phyloP scores from a whole-genome alignment of 2,329 filamentous ascomycete species.

The Pseudopithomyces maydicus region DNA sequence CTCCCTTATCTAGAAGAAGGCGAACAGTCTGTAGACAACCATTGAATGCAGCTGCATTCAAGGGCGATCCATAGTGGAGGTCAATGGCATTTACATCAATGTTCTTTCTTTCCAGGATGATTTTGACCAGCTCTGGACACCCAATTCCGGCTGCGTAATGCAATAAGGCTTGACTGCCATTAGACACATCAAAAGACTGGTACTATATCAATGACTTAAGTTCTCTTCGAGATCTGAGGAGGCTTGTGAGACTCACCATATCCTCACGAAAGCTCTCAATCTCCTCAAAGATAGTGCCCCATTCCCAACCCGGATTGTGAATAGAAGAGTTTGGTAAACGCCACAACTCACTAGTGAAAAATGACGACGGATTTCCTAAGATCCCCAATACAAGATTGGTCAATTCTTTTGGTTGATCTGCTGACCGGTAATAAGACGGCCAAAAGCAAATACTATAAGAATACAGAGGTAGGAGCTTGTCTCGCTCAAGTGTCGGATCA shows the following conservation, averaged over 20 bases:
- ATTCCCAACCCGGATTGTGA: too few relatives aligned
- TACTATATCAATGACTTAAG: background rate
- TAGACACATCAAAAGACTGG: too few relatives aligned
- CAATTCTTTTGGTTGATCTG: background rate
- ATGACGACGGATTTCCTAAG: background rate
- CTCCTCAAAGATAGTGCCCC: too few relatives aligned
- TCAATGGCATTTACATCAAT: conserved; percentile 6
- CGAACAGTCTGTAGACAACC: background rate
- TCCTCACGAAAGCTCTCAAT: too few relatives aligned
- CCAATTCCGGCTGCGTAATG: conserved; percentile 9
- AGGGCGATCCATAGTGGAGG: background rate
- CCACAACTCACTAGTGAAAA: background rate
- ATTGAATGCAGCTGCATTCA: background rate
- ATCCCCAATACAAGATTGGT: background rate
- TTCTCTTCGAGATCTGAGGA: background rate
- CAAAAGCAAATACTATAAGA: background rate
- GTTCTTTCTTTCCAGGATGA: background rate
- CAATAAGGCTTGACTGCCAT: background rate
- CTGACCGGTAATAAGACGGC: background rate
- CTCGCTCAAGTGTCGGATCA: too few relatives aligned
- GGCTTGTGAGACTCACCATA: too few relatives aligned
- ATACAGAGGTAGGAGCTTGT: background rate
- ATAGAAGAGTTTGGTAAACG: background rate
- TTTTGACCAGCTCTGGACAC: conserved; percentile 3
- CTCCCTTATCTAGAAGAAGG: background rate